A percentile compares a stretch with the other conserved stretches of the same genome.
Conservation (phyloP, 768 basidiomycete species). For the Zangia roseola region DNA sequence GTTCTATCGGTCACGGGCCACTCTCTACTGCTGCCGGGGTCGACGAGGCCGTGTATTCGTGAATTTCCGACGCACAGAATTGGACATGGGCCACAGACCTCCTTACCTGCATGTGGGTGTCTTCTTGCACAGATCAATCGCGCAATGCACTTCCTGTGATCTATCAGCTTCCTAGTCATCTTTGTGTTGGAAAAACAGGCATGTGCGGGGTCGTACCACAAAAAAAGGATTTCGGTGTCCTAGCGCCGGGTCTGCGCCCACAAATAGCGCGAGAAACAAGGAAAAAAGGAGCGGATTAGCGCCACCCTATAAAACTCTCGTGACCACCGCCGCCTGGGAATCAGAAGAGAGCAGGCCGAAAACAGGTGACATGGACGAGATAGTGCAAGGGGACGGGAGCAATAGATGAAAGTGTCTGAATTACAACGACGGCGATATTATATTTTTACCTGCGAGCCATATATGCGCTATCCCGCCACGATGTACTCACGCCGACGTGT, state of each 20-base stretch:
- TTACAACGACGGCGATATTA: background rate
- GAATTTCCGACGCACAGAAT: background rate
- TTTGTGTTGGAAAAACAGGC: background rate
- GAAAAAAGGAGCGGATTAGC: background rate
- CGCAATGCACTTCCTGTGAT: background rate
- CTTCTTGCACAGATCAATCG: background rate
- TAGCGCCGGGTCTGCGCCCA: background rate
- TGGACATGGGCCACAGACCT: background rate
- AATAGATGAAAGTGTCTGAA: background rate
- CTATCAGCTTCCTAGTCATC: background rate
- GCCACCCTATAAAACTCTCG: background rate
- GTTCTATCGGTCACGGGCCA: background rate
- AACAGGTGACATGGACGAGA: conserved; percentile 1
- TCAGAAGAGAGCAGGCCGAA: conserved; percentile 1
- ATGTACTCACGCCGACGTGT: conserved; percentile 1
- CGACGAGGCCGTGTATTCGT: background rate
- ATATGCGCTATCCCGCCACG: background rate
- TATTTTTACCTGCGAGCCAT: conserved; percentile 1
- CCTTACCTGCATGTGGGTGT: background rate
- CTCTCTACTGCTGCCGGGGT: too few species aligned
- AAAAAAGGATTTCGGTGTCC: background rate
- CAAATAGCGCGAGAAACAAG: background rate
- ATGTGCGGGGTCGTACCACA: background rate
- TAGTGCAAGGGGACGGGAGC: background rate
- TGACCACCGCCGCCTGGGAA: conserved; percentile 2